Conservation (phyloP, 2,329 filamentous ascomycete species). For the Phaeosphaeria sp. region DNA sequence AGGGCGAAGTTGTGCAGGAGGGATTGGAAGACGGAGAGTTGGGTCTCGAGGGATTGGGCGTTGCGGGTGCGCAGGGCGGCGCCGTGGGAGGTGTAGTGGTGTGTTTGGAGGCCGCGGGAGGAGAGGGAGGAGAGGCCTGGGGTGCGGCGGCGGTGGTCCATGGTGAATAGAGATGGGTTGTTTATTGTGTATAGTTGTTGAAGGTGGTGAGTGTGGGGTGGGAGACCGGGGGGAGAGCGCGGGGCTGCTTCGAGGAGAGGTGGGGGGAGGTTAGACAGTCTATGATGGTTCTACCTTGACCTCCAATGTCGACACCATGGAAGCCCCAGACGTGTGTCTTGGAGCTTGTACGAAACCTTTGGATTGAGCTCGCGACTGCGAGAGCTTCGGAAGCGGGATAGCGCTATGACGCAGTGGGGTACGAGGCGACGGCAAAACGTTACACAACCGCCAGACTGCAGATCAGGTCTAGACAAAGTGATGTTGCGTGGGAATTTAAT, state of each 20-base stretch:
- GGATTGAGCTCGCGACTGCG: not conserved
- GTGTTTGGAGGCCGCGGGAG: constrained; percentile 68
- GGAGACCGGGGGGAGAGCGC: too few relatives aligned
- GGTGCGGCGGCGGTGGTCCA: constrained; percentile 69
- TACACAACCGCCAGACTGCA: constrained; percentile 9
- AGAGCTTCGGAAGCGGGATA: not conserved
- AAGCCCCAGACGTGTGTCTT: not conserved
- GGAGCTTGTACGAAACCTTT: not conserved
- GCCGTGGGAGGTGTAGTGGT: constrained; percentile 91
- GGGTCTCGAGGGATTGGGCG: constrained; percentile 84
- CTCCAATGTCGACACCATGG: not conserved
- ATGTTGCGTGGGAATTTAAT: constrained; percentile 3
- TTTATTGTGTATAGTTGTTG: too few relatives aligned
- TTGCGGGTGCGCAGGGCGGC: constrained; percentile 84
- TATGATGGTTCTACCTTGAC: not conserved
- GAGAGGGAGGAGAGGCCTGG: constrained; percentile 83
- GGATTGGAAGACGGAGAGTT: constrained; percentile 94
- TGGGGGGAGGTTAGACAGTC: too few relatives aligned
- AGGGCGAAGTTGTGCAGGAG: constrained; percentile 93
- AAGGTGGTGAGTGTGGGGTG: not conserved
- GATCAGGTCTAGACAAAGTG: constrained; percentile 20
- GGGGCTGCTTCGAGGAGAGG: too few relatives aligned
- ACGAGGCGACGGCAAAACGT: constrained; percentile 7
- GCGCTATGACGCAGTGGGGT: not conserved
- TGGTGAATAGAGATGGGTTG: too few relatives aligned